Base-by-base conservation (phyloP, 2,329 filamentous ascomycete genomes). In the Fusarium udum region DNA sequence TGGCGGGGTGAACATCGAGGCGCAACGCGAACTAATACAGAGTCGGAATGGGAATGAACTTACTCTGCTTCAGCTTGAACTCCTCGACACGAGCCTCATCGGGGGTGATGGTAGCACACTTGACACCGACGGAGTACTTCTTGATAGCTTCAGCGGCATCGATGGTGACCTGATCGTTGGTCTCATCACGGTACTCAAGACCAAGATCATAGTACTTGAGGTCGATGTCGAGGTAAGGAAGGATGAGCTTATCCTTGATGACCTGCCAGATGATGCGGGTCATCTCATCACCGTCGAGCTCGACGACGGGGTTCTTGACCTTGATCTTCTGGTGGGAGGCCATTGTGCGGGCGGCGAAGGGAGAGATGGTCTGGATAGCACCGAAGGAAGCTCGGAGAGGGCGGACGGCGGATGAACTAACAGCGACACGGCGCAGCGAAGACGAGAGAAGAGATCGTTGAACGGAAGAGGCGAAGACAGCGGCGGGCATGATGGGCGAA, bases 191-290 rank as follows among this genome's bases (percentile, higher is more conserved):
- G 89, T 97, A 97, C 83, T 94, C 91, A 74, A 98, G 90, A 71
- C 96, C 96, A 78, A 97, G 85, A 82, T 97, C 95, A 85, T 97
- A 97, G 90, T 97, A 97, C 89, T 99, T 98, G 81, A 99, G 91
- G 85, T 98, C 95, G 83, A 99, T 91, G 84, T 98, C 95, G 77
- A 99, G 92, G 87, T 96, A 98, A 64, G 95, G 95, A 86, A 92
- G 89, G 85, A 98, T 98, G 87, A 98, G 95, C 89, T 97, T 97
- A 87, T 98, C 93, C 90, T 98, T 98, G 90, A 99, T 99, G 84
- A 93, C 92, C 87, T 98, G 88, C 96, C 96, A 99, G 88, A 99
- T 99, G 83, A 99, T 95, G 80, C 96, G 90, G 79, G 96, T 99
- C 96, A 98, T 98, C 92, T 95, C 91, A 79, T 92, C 91, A 80